Conservation (phyloP, 495 filamentous ascomycete genomes). For the Talaromyces adpressus region DNA sequence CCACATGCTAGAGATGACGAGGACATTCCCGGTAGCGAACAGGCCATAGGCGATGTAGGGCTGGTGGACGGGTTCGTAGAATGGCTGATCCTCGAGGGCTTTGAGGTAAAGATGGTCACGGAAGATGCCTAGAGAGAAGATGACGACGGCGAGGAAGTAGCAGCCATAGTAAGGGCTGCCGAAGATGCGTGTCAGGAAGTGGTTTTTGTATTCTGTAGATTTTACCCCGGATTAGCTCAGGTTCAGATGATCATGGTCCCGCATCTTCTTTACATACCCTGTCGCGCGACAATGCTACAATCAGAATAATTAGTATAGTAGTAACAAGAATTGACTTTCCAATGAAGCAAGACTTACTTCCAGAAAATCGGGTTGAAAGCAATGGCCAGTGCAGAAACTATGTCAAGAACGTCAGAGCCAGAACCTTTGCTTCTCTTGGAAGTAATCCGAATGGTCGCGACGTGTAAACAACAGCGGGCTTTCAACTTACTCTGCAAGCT, state of each 20-base stretch:
- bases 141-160: constrained; percentile 80
- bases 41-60: constrained; percentile 66
- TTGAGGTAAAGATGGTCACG: constrained; percentile 63
- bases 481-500: constrained; percentile 33
- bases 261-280: constrained; percentile 21
- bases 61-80: constrained; percentile 51
- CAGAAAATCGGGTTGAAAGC: constrained; percentile 52
- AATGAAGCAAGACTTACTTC: constrained; percentile 36
- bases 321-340: not conserved
- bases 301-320: constrained; percentile 12
- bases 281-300: constrained; percentile 38
- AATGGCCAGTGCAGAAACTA: constrained; percentile 43
- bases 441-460: not conserved
- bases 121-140: constrained; percentile 86
- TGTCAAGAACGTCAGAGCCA: constrained; percentile 1
- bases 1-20: constrained; percentile 86
- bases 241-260: not conserved
- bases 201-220: constrained; percentile 76
- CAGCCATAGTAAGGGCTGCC: constrained; percentile 75
- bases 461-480: not conserved
- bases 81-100: constrained; percentile 34
- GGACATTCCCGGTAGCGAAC: constrained; percentile 67
- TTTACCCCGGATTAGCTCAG: not conserved
- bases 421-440: not conserved
- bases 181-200: constrained; percentile 80